Conservation (phyloP, 1,284 basidiomycete genomes). For the Cutaneotrichosporon sp. region DNA sequence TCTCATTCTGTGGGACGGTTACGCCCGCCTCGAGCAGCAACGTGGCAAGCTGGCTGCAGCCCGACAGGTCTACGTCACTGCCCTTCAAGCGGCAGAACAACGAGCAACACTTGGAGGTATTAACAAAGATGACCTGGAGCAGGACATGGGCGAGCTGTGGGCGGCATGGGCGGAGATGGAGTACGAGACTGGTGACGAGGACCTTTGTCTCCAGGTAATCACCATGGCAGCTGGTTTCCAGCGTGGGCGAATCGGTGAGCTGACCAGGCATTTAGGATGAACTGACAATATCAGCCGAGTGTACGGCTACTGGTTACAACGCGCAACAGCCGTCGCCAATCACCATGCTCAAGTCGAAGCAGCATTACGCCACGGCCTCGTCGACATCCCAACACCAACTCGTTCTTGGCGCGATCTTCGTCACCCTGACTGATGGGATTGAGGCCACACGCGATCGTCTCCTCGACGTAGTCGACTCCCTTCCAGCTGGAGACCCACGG, state of each 20-base stretch:
- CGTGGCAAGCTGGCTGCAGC: conserved; percentile 70
- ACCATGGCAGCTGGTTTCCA: conserved; percentile 32
- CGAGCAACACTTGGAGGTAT: conserved; percentile 21
- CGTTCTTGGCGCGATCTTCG: conserved; percentile 37
- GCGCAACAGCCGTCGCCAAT: conserved; percentile 18
- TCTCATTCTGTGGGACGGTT: conserved; percentile 71
- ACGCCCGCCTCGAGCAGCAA: conserved; percentile 74
- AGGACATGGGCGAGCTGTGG: conserved; percentile 61
- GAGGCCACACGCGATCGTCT: conserved; percentile 27
- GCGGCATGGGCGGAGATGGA: conserved; percentile 89
- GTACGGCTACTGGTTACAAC: conserved; percentile 2
- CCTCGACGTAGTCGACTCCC: conserved; percentile 16
- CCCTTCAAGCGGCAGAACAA: conserved; percentile 45
- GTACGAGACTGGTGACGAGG: conserved; percentile 49
- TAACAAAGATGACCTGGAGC: conserved; percentile 20
- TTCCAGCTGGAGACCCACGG: conserved; percentile 31
- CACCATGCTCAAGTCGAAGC: conserved; percentile 38
- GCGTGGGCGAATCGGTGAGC: conserved; percentile 20
- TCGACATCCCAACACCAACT: conserved; percentile 25
- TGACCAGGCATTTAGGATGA: not conserved
- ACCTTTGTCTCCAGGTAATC: conserved; percentile 33
- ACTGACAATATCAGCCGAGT: conserved; percentile 6
- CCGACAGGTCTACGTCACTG: conserved; percentile 76
- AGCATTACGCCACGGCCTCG: conserved; percentile 26
- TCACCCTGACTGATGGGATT: conserved; percentile 32